Percentiles rank a stretch among this genome's conserved stretches.
These are phyloP conservation scores for Gracilaria caudata DNA, from an alignment of 23 red algal species.

Conservation along the genomic window DNA sequence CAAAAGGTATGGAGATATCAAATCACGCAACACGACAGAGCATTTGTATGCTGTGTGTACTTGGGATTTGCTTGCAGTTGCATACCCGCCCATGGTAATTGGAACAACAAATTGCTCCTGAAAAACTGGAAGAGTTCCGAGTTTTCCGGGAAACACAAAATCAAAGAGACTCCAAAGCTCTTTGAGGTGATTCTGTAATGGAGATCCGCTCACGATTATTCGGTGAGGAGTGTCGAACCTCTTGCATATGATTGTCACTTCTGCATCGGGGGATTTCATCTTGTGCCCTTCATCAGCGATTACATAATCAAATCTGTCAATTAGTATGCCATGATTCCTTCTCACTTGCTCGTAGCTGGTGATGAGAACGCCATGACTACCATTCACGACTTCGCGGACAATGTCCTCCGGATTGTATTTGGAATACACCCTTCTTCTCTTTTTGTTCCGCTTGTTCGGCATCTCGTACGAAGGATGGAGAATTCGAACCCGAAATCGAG, in stretches of 20 bases:
- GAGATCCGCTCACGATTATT: slow-evolving; percentile 92
- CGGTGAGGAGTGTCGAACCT: slow-evolving; percentile 90
- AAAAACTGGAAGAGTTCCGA: slow-evolving; percentile 94
- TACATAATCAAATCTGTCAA: slow-evolving; percentile 85
- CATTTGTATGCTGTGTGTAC: slow-evolving; percentile 96
- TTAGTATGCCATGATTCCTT: slow-evolving; percentile 44
- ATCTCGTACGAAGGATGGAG: slow-evolving; percentile 62
- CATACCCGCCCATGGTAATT: slow-evolving; percentile 92
- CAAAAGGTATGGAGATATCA: slow-evolving; percentile 91
- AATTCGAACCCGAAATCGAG: slow-evolving; percentile 71
- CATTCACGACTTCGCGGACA: slow-evolving; percentile 45
- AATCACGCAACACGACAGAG: slow-evolving; percentile 77
- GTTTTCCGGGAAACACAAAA: slow-evolving; percentile 96
- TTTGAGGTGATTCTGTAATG: slow-evolving; percentile 94
- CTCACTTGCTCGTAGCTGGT: slow-evolving; percentile 97
- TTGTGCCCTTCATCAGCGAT: slow-evolving; percentile 97
- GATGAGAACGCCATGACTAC: slow-evolving; percentile 62
- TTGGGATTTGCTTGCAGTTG: slow-evolving; percentile 87
- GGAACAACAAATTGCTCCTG: slow-evolving; percentile 93
- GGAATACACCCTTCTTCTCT: neutral
- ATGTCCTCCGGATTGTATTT: slow-evolving; percentile 48
- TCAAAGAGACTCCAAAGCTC: slow-evolving; percentile 99
- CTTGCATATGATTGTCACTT: slow-evolving; percentile 90
- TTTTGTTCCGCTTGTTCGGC: neutral
- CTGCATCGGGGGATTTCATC: slow-evolving; percentile 95